Evolutionary conservation across 2,329 filamentous ascomycete genomes (phyloP).

Genomic region (Alternaria novae-zelandiae): DNA sequence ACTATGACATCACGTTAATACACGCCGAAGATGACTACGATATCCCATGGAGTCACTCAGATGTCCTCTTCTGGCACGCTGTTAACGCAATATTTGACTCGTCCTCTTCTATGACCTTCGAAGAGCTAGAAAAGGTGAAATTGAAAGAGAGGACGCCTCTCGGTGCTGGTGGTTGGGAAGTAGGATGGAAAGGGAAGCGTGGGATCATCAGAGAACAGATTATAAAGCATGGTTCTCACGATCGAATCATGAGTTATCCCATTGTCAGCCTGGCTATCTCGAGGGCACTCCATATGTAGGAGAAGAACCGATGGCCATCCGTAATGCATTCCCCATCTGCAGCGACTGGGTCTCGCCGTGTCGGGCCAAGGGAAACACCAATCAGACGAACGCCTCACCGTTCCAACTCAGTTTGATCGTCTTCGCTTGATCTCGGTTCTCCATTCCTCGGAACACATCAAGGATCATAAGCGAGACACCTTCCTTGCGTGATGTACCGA

Average conservation of each 20-base stretch:
- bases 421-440: background rate
- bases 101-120: slow-evolving; percentile 47
- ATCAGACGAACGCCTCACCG: background rate
- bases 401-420: background rate
- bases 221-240: slow-evolving; percentile 63
- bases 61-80: slow-evolving; percentile 62
- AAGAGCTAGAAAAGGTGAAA: slow-evolving; percentile 57
- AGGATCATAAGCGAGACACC: background rate
- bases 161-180: slow-evolving; percentile 58
- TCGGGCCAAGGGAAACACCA: background rate
- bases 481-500: background rate
- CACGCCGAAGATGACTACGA: slow-evolving; percentile 61
- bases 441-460: background rate
- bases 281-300: slow-evolving; percentile 51
- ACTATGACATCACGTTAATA: slow-evolving; percentile 58
- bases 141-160: slow-evolving; percentile 46
- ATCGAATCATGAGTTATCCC: slow-evolving; percentile 65
- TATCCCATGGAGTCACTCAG: slow-evolving; percentile 59
- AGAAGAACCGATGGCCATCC: background rate
- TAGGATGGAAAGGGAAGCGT: slow-evolving; percentile 55
- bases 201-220: slow-evolving; percentile 63
- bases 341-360: background rate
- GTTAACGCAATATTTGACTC: slow-evolving; percentile 55
- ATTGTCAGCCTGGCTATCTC: slow-evolving; percentile 60
- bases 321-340: background rate